Percentiles rank a stretch among this genome's conserved stretches.
phyloP scores from a whole-genome alignment of 2,329 filamentous ascomycete species.

The Epicoccum nigrum region DNA sequence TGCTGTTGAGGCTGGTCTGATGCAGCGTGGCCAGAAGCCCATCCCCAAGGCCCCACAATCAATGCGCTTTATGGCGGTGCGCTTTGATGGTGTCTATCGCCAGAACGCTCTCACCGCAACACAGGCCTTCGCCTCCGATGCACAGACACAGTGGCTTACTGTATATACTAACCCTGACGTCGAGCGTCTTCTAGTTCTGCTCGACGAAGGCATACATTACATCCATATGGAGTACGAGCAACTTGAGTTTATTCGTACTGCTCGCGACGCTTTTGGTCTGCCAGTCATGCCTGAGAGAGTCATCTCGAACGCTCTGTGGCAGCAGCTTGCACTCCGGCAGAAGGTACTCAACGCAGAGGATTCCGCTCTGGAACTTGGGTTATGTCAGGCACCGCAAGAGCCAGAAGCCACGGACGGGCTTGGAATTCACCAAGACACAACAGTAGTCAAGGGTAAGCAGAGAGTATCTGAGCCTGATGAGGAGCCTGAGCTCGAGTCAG shows the following conservation, averaged over 20 bases:
- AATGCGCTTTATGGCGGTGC: constrained; percentile 57
- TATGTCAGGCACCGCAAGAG: constrained; percentile 54
- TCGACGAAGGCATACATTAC: constrained; percentile 66
- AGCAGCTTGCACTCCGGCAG: constrained; percentile 62
- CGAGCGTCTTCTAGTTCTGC: constrained; percentile 60
- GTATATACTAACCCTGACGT: constrained; percentile 62
- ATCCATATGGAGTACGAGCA: constrained; percentile 65
- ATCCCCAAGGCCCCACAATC: constrained; percentile 56
- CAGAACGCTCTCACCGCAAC: constrained; percentile 48
- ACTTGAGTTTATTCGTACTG: constrained; percentile 59
- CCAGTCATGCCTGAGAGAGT: constrained; percentile 62
- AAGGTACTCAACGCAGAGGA: constrained; percentile 60
- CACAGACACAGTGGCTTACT: constrained; percentile 56
- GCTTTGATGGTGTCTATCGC: constrained; percentile 60
- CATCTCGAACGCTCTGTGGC: constrained; percentile 63
- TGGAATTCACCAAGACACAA: constrained; percentile 29
- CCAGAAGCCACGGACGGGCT: constrained; percentile 25
- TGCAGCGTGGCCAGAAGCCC: constrained; percentile 51
- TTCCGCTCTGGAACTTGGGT: constrained; percentile 58
- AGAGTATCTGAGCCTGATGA: constrained; percentile 30
- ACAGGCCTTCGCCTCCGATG: constrained; percentile 49
- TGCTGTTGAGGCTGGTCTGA: constrained; percentile 56
- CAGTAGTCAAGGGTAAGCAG: constrained; percentile 53
- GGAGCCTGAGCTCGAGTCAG: constrained; percentile 51
- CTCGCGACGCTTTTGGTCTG: constrained; percentile 60